These are phyloP conservation scores for Xylaria flabelliformis DNA, from an alignment of 495 filamentous ascomycete genomes.

Conservation along the genomic window DNA sequence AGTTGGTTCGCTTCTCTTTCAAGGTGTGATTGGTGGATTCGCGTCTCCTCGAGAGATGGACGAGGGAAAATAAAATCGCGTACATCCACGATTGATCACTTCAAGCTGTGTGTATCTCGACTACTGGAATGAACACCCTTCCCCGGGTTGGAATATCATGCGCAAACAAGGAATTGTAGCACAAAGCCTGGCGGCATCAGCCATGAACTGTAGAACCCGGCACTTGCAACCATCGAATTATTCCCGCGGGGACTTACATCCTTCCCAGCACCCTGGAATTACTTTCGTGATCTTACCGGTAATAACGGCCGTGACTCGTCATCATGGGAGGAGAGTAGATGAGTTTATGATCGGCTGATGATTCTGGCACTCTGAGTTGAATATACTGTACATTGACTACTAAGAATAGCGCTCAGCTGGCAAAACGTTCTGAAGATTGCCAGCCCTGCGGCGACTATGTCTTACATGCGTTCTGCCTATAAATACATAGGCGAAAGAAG, in stretches of 20 bases:
- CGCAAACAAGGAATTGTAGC: neutral
- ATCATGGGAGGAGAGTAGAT: neutral
- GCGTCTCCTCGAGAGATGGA: neutral
- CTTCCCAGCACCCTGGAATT: neutral
- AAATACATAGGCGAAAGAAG: conserved; percentile 12
- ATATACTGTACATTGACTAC: neutral
- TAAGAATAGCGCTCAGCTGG: neutral
- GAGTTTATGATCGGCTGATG: neutral
- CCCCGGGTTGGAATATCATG: neutral
- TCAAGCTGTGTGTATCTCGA: neutral
- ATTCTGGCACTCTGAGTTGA: neutral
- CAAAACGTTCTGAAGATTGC: neutral
- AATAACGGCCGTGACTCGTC: neutral
- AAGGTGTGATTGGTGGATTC: neutral
- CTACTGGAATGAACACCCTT: neutral
- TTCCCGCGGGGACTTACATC: neutral
- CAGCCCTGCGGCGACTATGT: neutral
- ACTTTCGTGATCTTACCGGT: neutral
- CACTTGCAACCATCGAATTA: neutral
- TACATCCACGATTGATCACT: neutral
- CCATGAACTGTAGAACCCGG: neutral
- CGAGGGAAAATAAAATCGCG: neutral
- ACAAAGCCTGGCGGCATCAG: neutral
- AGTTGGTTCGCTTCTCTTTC: too few species aligned
- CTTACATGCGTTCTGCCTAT: conserved; percentile 7